Evolutionary conservation across 106 monocot genomes (phyloP), one percentile per base, ranked within the genome.

Genomic region (Iris macrosiphon): DNA sequence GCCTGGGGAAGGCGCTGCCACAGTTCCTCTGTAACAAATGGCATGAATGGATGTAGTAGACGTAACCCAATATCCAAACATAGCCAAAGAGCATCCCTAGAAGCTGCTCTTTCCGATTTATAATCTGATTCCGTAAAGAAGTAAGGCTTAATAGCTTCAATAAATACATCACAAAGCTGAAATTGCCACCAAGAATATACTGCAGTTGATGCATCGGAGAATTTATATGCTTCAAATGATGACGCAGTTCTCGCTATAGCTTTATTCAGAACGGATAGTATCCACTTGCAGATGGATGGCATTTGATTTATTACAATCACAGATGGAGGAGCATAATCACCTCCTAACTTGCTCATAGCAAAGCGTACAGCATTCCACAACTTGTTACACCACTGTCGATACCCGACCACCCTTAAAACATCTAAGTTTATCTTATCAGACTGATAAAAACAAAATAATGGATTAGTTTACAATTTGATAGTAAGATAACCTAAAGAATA

Each of bases 21-120:
- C 21, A 98, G 63, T 60, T 98, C 98, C 61, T 98, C 98, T 2
- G 83, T 87, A 49, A 91, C 74, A 78, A 62, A 98, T 19, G 98
- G 98, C 98, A 98, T 98, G 37, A 98, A 98, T n/a, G 91, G 98
- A 72, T 98, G 98, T 14, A 98, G 80, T 44, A 98, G 55, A 8
- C 98, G 80, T 61, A 98, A 70, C 33, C 98, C 98, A 59, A 80
- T 80, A 25, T 98, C 98, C 26, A 98, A 55, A 63, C 98, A 98
- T 64, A 87, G 39, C 98, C 98, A 98, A 31, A 98, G 64, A 13
- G 78, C 69, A 62, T 80, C 74, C 39, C 66, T 83, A 54, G 75
- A 72, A 0, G 91, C 77, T 49, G 30, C 53, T 64, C 64, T 83
- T 52, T 56, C 69, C 61, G 49, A 58, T 62, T 87, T 84, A 58